A percentile compares a stretch with the other conserved stretches of the same genome.
phyloP scores from a whole-genome alignment of 2,329 filamentous ascomycete genomes.

The Sporothrix schenckii region DNA sequence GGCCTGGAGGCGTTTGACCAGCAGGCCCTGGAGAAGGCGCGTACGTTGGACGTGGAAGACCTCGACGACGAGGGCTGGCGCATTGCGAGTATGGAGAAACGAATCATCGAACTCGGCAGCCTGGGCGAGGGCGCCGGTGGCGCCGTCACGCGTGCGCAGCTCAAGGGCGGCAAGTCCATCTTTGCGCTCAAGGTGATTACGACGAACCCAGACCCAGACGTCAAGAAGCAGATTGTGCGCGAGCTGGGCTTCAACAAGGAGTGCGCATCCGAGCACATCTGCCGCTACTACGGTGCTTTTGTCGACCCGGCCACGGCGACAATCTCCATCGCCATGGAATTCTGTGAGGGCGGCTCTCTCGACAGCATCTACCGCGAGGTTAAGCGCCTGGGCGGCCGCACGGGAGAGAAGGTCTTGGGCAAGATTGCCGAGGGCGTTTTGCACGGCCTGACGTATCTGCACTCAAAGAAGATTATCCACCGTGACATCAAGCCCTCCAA shows the following conservation, averaged over 20 bases:
- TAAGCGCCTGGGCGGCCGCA: conserved; percentile 89
- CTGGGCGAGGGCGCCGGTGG: conserved; percentile 94
- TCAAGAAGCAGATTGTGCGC: conserved; percentile 97
- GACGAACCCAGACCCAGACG: conserved; percentile 94
- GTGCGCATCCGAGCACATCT: conserved; percentile 94
- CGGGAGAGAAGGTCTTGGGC: conserved; percentile 94
- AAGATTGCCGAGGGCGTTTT: conserved; percentile 96
- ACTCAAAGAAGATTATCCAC: conserved; percentile 96
- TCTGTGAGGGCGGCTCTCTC: conserved; percentile 93
- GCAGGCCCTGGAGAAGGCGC: conserved; percentile 77
- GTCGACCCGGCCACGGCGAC: conserved; percentile 94
- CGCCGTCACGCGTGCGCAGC: conserved; percentile 85
- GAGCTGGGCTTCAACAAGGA: conserved; percentile 98
- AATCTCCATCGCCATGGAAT: conserved; percentile 99
- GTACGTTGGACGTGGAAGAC: conserved; percentile 87
- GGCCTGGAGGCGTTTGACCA: conserved; percentile 78
- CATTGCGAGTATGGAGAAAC: conserved; percentile 84
- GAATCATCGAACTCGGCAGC: conserved; percentile 85
- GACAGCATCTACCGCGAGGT: conserved; percentile 98
- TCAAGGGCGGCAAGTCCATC: conserved; percentile 89
- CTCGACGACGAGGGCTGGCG: conserved; percentile 94
- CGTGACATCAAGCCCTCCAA: conserved; percentile 99
- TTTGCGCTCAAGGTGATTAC: conserved; percentile 99
- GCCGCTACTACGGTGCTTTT: conserved; percentile 95
- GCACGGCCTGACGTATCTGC: conserved; percentile 90